Conservation (phyloP, 2,329 filamentous ascomycete genomes). For the Fusarium duplospermum region DNA sequence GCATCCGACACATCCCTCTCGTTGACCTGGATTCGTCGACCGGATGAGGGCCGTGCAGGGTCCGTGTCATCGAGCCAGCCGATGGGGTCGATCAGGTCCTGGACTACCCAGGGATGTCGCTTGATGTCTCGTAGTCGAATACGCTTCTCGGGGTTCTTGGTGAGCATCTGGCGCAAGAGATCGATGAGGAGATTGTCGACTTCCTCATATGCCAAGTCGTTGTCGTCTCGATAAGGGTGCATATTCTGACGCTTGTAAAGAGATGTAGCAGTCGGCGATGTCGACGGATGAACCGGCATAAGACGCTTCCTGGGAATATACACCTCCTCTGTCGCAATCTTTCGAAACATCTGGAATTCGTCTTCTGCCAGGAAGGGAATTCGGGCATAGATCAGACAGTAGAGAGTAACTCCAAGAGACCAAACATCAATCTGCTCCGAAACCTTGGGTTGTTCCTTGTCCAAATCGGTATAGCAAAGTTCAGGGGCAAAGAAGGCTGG, state of each 20-base stretch:
- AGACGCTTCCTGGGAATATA: constrained; percentile 87
- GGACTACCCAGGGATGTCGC: constrained; percentile 89
- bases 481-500: constrained; percentile 98
- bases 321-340: constrained; percentile 92
- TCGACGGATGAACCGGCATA: constrained; percentile 76
- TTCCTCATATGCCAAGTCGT: constrained; percentile 85
- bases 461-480: constrained; percentile 87
- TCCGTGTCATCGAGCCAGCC: constrained; percentile 96
- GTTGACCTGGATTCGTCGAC: constrained; percentile 91
- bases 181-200: constrained; percentile 85
- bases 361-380: constrained; percentile 94
- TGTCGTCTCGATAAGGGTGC: constrained; percentile 78
- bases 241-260: constrained; percentile 68
- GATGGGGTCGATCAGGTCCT: constrained; percentile 78
- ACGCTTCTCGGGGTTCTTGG: constrained; percentile 88
- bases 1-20: constrained; percentile 90
- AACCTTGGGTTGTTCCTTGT: constrained; percentile 77
- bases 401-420: constrained; percentile 95
- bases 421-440: constrained; percentile 97
- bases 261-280: constrained; percentile 65
- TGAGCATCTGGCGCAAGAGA: constrained; percentile 81
- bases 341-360: constrained; percentile 90
- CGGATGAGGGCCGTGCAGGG: constrained; percentile 79
- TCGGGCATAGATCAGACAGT: constrained; percentile 93
- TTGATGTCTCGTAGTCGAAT: constrained; percentile 94